Percentiles rank a stretch among this genome's conserved stretches.
Conservation (phyloP, 306 rosid genomes). For the Malus asiatica region DNA sequence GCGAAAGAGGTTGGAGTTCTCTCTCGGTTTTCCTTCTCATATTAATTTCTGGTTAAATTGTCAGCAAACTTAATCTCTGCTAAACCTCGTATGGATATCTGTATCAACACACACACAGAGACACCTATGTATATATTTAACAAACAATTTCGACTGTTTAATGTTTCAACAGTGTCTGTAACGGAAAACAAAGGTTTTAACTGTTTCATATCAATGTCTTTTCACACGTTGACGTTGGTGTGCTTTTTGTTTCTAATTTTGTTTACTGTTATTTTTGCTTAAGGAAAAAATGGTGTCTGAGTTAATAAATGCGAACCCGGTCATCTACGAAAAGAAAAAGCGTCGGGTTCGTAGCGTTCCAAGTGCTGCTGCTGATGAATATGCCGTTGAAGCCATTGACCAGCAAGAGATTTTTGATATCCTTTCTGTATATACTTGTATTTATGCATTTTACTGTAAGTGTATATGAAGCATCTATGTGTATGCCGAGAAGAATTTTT, state of each 20-base stretch:
- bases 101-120: not conserved
- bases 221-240: not conserved
- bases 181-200: not conserved
- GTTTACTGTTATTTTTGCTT: not conserved
- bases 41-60: not conserved
- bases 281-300: conserved; percentile 50
- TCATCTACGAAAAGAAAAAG: conserved; percentile 74
- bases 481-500: not conserved
- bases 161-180: not conserved
- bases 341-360: conserved; percentile 49
- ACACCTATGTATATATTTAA: not conserved
- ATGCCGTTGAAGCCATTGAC: conserved; percentile 59
- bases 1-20: not conserved
- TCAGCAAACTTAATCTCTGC: not conserved
- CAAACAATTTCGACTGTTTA: not conserved
- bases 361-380: conserved; percentile 25
- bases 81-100: not conserved
- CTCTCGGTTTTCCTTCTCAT: not conserved
- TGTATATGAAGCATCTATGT: not conserved
- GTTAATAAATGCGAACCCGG: conserved; percentile 78
- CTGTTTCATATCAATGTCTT: not conserved
- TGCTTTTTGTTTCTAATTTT: not conserved
- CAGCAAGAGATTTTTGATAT: conserved; percentile 87
- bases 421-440: conserved; percentile 25
- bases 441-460: not conserved